phyloP scores from a whole-genome alignment of 2,329 filamentous ascomycete genomes.

The Nectriaceae sp. region DNA sequence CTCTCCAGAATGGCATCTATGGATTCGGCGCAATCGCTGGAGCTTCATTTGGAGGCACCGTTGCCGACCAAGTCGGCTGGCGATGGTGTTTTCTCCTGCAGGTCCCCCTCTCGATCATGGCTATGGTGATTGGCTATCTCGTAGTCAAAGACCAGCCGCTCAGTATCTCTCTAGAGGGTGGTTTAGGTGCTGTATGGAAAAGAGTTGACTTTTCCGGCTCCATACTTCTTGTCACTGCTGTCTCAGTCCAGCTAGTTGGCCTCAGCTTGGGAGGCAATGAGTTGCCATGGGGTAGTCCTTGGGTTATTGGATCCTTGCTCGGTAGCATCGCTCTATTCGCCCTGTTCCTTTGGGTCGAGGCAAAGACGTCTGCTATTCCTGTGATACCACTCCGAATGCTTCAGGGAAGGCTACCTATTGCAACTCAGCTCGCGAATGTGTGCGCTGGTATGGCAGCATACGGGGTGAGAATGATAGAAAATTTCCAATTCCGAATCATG shows the following conservation, averaged over 20 bases:
- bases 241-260: constrained; percentile 58
- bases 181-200: constrained; percentile 46
- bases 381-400: constrained; percentile 60
- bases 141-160: constrained; percentile 51
- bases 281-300: constrained; percentile 51
- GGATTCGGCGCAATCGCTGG: constrained; percentile 65
- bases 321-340: constrained; percentile 45
- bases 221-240: constrained; percentile 55
- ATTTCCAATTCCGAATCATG: background rate
- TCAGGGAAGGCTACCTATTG: constrained; percentile 53
- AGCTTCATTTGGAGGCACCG: constrained; percentile 63
- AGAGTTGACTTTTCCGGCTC: constrained; percentile 61
- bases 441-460: constrained; percentile 64
- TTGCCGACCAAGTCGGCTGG: constrained; percentile 68
- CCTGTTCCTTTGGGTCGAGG: constrained; percentile 51
- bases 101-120: constrained; percentile 59
- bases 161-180: constrained; percentile 28
- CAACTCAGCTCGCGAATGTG: constrained; percentile 60
- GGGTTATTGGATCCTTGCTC: constrained; percentile 48
- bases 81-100: constrained; percentile 67
- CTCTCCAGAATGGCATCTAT: constrained; percentile 61
- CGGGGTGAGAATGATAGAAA: constrained; percentile 47
- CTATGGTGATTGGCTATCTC: constrained; percentile 53
- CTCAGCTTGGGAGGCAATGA: constrained; percentile 59
- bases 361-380: constrained; percentile 50